Base-by-base conservation (phyloP, 768 basidiomycete genomes). In the Pholiota conissans region DNA sequence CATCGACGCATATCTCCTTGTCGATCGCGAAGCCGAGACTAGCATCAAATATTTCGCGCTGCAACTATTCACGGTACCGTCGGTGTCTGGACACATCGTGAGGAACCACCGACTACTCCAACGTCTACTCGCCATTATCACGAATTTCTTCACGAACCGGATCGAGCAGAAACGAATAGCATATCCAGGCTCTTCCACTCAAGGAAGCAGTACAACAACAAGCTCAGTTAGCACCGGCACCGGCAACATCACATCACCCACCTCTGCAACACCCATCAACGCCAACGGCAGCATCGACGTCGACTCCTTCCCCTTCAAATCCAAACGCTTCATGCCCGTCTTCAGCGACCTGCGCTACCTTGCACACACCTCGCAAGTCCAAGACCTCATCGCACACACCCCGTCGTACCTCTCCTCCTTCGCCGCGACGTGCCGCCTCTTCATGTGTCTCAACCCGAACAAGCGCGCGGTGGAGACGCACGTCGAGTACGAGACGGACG, bases 401-500 rank as follows among this genome's bases (percentile, higher is more conserved):
- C 79, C 82, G 24, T 77, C 84, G 1, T 87, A 86, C 68, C 85
- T 95, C 66, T 70, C 76, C 34, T 83, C 87, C 51, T 89, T 95
- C 61, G 81, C 88, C 9, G 78, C 82, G 54, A 89, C 93, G 6
- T 90, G 95, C 71, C 84, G 89, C 62, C 76, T 98, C 42, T 99
- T 98, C 78, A 91, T 93, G 84, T 93, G 91, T 61, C 82, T 98
- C 67, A 95, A 96, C 67, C 89, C 95, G 2, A 94, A 95, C 71
- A 86, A 87, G 63, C 84, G 96, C 16, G 93, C 90, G 18, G 84
- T 80, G 5, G 81, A 83, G 27, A 88, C 77, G 51, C 97, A 98
- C 64, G 85, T 99, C 64, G 96, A 98, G 71, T 99, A 91, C 74
- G 97, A 99, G 75, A 90, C 90, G 28, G 97, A 99, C 62, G 89